These are phyloP conservation scores for Colletotrichum spinosum DNA, from an alignment of 2,329 filamentous ascomycete genomes.

Conservation along the genomic window DNA sequence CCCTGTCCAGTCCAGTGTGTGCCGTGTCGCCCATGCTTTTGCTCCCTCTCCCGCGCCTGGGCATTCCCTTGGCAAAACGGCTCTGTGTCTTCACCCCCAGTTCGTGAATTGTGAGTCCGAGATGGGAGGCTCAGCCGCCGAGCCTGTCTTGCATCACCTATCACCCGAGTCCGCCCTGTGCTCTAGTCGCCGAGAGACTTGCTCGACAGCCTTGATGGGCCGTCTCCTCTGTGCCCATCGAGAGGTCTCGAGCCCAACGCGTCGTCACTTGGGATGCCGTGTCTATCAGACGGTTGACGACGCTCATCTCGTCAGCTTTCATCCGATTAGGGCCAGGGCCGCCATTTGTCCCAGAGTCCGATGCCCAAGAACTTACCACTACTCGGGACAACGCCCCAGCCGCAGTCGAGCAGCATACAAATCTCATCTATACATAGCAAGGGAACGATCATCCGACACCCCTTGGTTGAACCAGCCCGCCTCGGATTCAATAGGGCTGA, in stretches of 20 bases:
- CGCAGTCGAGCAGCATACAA: too few species aligned
- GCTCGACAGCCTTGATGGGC: neutral
- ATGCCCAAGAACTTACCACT: neutral
- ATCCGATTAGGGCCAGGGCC: neutral
- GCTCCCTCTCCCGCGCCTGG: slow-evolving; percentile 32
- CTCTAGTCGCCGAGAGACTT: neutral
- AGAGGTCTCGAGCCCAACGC: neutral
- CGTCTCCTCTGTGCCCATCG: neutral
- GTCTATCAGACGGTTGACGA: neutral
- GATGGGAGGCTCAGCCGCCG: too few species aligned
- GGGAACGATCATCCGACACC: too few species aligned
- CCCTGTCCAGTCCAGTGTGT: slow-evolving; percentile 14
- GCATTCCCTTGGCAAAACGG: slow-evolving; percentile 31
- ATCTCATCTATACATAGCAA: too few species aligned
- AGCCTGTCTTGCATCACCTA: too few species aligned
- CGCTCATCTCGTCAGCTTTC: neutral
- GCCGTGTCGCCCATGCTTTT: slow-evolving; percentile 12
- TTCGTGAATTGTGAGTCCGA: too few species aligned
- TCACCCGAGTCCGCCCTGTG: neutral
- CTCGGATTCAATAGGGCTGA: too few species aligned
- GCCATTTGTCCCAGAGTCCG: neutral
- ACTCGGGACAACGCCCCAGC: too few species aligned
- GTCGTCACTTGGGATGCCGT: neutral
- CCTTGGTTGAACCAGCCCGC: too few species aligned
- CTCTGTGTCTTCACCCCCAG: too few species aligned